Conservation (phyloP, 2,329 filamentous ascomycete species). For the Diaporthe longicolla region DNA sequence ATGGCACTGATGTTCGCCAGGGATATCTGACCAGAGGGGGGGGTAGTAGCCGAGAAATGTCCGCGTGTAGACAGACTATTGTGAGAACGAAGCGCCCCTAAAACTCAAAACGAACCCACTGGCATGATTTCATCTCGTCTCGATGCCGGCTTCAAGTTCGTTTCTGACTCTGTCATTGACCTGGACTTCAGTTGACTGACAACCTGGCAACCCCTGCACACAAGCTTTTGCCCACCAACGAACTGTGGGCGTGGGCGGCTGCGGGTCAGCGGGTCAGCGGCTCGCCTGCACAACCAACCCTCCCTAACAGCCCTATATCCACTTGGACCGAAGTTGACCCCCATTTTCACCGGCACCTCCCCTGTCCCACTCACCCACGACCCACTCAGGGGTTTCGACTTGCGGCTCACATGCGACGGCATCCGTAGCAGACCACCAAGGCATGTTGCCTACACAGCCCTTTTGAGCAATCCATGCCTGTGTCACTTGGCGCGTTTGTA, state of each 20-base stretch:
- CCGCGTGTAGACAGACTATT: conserved; percentile 1
- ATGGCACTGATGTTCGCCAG: conserved; percentile 30
- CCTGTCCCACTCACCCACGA: conserved; percentile 10
- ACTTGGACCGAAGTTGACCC: background rate
- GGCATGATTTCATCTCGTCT: conserved; percentile 35
- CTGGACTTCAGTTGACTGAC: background rate
- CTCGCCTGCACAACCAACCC: too few species aligned
- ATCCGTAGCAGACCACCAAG: conserved; percentile 35
- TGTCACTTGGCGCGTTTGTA: conserved; percentile 5
- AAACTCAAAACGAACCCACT: conserved; percentile 33
- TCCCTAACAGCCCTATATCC: conserved; percentile 11
- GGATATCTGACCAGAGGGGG: background rate
- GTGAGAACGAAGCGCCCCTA: background rate
- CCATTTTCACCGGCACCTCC: background rate
- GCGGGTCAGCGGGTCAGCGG: background rate
- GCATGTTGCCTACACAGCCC: conserved; percentile 21
- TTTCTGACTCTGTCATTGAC: conserved; percentile 31
- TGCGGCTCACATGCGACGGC: conserved; percentile 40
- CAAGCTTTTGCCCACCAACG: conserved; percentile 9
- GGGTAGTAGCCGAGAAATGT: conserved; percentile 30
- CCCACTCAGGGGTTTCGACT: conserved; percentile 40
- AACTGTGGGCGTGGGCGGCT: conserved; percentile 31
- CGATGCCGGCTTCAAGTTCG: conserved; percentile 26
- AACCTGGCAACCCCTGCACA: conserved; percentile 2
- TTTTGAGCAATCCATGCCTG: conserved; percentile 26